Evolutionary conservation across 192 early-diverging fungal species (phyloP).

Genomic region (Neocallimastix lanati): DNA sequence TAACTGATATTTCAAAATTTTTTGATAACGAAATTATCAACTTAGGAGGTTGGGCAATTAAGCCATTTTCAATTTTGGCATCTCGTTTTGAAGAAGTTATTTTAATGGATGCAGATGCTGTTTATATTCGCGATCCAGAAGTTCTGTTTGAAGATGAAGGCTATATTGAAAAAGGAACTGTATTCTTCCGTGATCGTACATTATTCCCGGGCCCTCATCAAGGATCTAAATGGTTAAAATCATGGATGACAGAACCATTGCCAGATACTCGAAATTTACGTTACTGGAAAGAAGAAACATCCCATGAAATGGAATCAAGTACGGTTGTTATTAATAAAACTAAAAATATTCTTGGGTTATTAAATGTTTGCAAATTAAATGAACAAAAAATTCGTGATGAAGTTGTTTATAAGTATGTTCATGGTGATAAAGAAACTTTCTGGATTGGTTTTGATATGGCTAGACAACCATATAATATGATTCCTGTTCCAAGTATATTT

Average conservation of each 20-base stretch:
- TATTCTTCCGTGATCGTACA: constrained; percentile 48
- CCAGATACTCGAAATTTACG: constrained; percentile 14
- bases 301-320: constrained; percentile 39
- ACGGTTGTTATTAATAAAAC: constrained; percentile 34
- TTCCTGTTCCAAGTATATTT: not conserved
- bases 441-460: constrained; percentile 46
- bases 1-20: constrained; percentile 12
- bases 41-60: constrained; percentile 42
- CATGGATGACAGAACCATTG: constrained; percentile 24
- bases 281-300: constrained; percentile 8
- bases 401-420: constrained; percentile 19
- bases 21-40: constrained; percentile 18
- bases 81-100: constrained; percentile 39
- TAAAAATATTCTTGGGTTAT: constrained; percentile 21
- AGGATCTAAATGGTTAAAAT: constrained; percentile 23
- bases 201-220: constrained; percentile 13
- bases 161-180: constrained; percentile 22
- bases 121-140: constrained; percentile 41
- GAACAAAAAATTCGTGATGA: constrained; percentile 24
- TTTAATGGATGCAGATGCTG: constrained; percentile 50
- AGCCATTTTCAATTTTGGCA: constrained; percentile 46
- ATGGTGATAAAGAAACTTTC: constrained; percentile 54
- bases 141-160: constrained; percentile 25
- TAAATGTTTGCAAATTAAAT: constrained; percentile 21
- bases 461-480: constrained; percentile 20